Evolutionary conservation across 1,139 yeast species (phyloP).

Genomic region (Pichia sp.): DNA sequence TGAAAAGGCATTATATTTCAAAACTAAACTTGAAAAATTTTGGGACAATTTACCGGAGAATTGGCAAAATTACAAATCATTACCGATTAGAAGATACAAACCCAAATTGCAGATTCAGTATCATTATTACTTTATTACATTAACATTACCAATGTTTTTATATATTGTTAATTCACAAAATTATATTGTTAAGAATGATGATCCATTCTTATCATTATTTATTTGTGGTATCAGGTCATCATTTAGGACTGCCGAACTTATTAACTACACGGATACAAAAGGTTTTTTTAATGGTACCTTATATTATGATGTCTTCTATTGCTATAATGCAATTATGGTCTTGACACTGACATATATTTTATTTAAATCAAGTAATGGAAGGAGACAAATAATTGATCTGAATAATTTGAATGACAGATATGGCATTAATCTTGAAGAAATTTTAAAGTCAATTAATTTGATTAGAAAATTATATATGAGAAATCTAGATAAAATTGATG

Average conservation of each 20-base stretch:
- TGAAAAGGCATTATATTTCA: conserved; percentile 33
- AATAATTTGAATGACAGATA: conserved; percentile 24
- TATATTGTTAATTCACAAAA: conserved; percentile 30
- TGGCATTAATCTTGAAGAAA: conserved; percentile 26
- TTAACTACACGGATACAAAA: conserved; percentile 28
- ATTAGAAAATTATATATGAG: conserved; percentile 31
- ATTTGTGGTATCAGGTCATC: conserved; percentile 35
- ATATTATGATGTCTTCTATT: conserved; percentile 36
- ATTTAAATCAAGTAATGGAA: conserved; percentile 25
- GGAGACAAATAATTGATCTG: conserved; percentile 25
- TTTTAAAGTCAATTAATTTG: conserved; percentile 32
- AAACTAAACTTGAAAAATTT: conserved; percentile 29
- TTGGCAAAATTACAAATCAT: conserved; percentile 28
- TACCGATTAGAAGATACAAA: conserved; percentile 32
- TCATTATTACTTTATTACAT: conserved; percentile 34
- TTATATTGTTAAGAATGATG: conserved; percentile 30
- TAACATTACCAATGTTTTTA: conserved; percentile 36
- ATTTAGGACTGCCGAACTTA: conserved; percentile 31
- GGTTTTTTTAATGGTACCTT: conserved; percentile 36
- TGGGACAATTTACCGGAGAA: conserved; percentile 28
- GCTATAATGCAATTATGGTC: conserved; percentile 35
- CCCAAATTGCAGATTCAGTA: conserved; percentile 34
- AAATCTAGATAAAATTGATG: conserved; percentile 30
- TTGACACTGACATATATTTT: conserved; percentile 34
- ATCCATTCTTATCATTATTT: conserved; percentile 32